Base-by-base conservation (phyloP, 2,329 filamentous ascomycete species). In the Gyromitra esculenta region DNA sequence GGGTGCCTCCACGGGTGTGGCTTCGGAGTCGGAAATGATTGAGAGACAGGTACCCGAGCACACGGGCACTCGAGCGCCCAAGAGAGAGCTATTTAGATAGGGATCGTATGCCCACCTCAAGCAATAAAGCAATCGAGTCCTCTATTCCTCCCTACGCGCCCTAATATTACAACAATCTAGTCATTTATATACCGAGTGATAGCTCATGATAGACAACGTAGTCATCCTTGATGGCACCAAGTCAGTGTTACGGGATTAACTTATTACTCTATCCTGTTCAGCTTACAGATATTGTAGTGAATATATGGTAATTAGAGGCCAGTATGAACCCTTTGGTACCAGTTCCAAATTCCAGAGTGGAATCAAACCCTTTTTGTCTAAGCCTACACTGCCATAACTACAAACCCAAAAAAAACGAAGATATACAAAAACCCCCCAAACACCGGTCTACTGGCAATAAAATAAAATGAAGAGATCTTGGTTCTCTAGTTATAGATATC, bases 351-450 rank as follows among this genome's bases (percentile, higher is more conserved):
- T 31, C 41, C 15, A 25, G 25, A 9, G 5, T 11, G 50, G 18
- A 25, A 54, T 3, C 2, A 37, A n/a, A 13, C 8, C 37, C 52
- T n/a, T 54, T 57, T 57, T 57, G 9, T 57, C 54, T 57, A 57
- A 57, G 8, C 54, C 25, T 15, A 54, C 21, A 54, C 18, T 21
- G 31, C 21, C 50, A 31, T 21, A 60, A 11, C 7, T 39, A 25
- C 35, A 39, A 56, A n/a, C 25, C 25, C 13, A 1, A 1, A 1
- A 8, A n/a, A 21, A 43, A 60, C 7, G 4, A n/a, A 39, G 11
- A 41, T 60, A 60, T 60, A 39, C 13, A 39, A 60, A 60, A 13
- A n/a, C n/a, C 54, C 31, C 54, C 7, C 7, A 25, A 60, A 60
- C 35, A 60, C 57, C 37, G 35, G 8, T 39, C 56, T 5, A n/a